Evolutionary conservation across 2,329 filamentous ascomycete genomes (phyloP).

Genomic region (Monosporascus cannonballus): DNA sequence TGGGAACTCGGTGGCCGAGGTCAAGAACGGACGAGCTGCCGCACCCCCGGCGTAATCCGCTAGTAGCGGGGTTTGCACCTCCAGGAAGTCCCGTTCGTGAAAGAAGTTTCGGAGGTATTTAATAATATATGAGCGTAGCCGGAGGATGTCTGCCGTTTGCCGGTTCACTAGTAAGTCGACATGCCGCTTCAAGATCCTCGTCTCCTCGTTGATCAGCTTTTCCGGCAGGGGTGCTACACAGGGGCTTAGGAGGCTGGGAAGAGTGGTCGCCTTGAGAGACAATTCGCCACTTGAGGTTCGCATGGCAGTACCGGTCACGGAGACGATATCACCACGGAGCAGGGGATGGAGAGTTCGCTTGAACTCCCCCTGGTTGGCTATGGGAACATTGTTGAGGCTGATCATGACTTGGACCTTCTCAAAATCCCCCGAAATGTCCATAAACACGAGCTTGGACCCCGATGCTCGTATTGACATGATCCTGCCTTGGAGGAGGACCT

Average conservation of each 20-base stretch:
- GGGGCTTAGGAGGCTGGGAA: slow-evolving; percentile 71
- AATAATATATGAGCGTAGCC: slow-evolving; percentile 68
- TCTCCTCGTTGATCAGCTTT: slow-evolving; percentile 63
- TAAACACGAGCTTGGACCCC: slow-evolving; percentile 75
- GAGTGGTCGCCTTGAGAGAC: slow-evolving; percentile 59
- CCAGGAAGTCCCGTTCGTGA: slow-evolving; percentile 65
- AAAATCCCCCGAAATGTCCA: slow-evolving; percentile 72
- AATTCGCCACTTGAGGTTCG: slow-evolving; percentile 69
- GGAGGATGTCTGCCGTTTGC: slow-evolving; percentile 60
- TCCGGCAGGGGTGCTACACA: slow-evolving; percentile 74
- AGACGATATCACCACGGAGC: slow-evolving; percentile 67
- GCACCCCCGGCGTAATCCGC: slow-evolving; percentile 81
- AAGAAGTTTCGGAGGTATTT: slow-evolving; percentile 70
- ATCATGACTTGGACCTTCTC: slow-evolving; percentile 70
- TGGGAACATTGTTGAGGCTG: slow-evolving; percentile 50
- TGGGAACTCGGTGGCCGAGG: slow-evolving; percentile 68
- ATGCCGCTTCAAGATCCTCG: slow-evolving; percentile 70
- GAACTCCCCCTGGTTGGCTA: slow-evolving; percentile 37
- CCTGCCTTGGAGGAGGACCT: slow-evolving; percentile 26
- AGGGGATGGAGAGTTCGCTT: slow-evolving; percentile 60
- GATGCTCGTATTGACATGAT: slow-evolving; percentile 23
- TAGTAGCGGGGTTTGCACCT: slow-evolving; percentile 88
- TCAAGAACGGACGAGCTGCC: slow-evolving; percentile 79
- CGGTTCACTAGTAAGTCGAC: slow-evolving; percentile 78
- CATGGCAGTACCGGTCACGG: slow-evolving; percentile 64